These are phyloP conservation scores for Ocimum tenuiflorum DNA, from an alignment of 257 asterid species.

Conservation along the genomic window DNA sequence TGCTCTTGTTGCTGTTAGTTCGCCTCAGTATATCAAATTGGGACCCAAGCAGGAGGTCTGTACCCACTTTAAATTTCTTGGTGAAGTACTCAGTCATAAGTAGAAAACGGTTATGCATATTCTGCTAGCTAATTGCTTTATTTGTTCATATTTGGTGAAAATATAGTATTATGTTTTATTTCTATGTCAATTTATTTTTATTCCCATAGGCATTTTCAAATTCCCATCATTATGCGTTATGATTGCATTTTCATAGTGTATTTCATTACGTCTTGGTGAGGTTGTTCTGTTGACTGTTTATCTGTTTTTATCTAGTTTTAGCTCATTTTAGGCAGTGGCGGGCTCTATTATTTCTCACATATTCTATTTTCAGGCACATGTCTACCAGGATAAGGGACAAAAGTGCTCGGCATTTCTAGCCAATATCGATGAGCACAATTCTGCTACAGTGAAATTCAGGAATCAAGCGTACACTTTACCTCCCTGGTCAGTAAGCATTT, in stretches of 20 bases:
- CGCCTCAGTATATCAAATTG: conserved; percentile 70
- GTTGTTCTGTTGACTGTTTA: not conserved
- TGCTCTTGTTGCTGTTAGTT: conserved; percentile 66
- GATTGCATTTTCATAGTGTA: conserved; percentile 1
- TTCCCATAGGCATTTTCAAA: not conserved
- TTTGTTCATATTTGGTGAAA: not conserved
- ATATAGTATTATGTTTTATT: not conserved
- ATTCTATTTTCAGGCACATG: conserved; percentile 57
- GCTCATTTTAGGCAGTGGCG: no score
- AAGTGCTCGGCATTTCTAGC: conserved; percentile 87
- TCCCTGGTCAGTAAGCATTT: conserved; percentile 90
- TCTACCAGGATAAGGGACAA: conserved; percentile 46
- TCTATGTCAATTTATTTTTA: not conserved
- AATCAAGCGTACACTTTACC: conserved; percentile 59
- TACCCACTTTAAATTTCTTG: conserved; percentile 1
- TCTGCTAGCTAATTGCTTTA: not conserved
- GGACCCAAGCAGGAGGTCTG: conserved; percentile 88
- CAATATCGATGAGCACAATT: conserved; percentile 68
- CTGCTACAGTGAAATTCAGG: conserved; percentile 52
- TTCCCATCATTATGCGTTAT: not conserved
- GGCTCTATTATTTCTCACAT: not conserved
- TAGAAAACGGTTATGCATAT: not conserved
- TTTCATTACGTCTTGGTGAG: not conserved
- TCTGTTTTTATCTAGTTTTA: not conserved
- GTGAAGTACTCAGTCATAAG: not conserved